Evolutionary conservation across 192 early-diverging fungal genomes (phyloP).

Genomic region (Phycomyces nitens): DNA sequence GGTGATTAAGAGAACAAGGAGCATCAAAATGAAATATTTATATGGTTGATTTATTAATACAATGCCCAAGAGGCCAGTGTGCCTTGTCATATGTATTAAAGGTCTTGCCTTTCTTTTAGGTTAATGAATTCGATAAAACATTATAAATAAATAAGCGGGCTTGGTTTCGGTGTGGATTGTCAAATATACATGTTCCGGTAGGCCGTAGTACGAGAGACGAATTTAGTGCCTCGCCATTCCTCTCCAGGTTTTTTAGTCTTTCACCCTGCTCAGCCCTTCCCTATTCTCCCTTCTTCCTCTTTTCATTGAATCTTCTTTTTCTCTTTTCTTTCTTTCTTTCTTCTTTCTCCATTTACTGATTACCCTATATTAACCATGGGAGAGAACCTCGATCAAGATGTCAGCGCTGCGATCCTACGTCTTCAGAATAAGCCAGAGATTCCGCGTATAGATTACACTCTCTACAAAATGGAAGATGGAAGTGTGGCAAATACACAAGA

Average conservation of each 20-base stretch:
- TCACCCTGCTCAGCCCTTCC: neutral
- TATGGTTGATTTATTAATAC: no score
- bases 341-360: slow-evolving; percentile 9
- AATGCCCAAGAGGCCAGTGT: no score
- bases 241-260: neutral
- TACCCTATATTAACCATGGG: neutral
- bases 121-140: no score
- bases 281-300: neutral
- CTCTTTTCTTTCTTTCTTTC: slow-evolving; percentile 4
- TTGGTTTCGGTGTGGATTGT: neutral
- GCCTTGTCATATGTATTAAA: no score
- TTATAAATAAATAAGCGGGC: slow-evolving; percentile 1
- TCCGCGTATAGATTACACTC: slow-evolving; percentile 76
- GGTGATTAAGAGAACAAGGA: no score
- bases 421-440: slow-evolving; percentile 37
- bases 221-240: slow-evolving; percentile 1
- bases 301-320: neutral
- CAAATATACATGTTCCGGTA: neutral
- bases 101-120: no score
- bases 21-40: no score
- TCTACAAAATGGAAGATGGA: slow-evolving; percentile 72
- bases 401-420: slow-evolving; percentile 16
- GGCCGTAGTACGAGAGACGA: neutral
- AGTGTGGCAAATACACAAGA: slow-evolving; percentile 68
- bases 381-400: neutral